phyloP scores from a whole-genome alignment of 768 basidiomycete genomes.

The Lyophyllum atratum region DNA sequence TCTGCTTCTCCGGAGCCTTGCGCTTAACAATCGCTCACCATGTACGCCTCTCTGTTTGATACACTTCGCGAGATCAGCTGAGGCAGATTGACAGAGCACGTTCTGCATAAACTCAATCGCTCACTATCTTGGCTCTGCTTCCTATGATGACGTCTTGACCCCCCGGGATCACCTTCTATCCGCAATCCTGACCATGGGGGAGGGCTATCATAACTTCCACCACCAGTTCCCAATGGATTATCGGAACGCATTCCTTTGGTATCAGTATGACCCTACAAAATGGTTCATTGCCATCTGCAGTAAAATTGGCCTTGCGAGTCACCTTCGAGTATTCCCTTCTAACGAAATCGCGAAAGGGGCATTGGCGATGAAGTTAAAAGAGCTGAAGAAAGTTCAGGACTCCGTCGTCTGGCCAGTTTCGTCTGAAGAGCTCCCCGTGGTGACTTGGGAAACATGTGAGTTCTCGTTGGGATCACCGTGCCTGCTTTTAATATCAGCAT shows the following conservation, averaged over 20 bases:
- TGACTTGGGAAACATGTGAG: constrained; percentile 83
- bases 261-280: constrained; percentile 92
- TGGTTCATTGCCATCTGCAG: constrained; percentile 85
- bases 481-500: background rate
- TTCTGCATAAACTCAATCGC: constrained; percentile 91
- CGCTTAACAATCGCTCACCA: constrained; percentile 81
- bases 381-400: constrained; percentile 65
- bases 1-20: constrained; percentile 73
- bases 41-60: constrained; percentile 43
- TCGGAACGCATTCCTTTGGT: constrained; percentile 77
- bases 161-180: constrained; percentile 82
- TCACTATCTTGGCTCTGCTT: constrained; percentile 78
- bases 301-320: constrained; percentile 68
- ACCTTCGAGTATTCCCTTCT: constrained; percentile 83
- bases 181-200: constrained; percentile 82
- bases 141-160: constrained; percentile 80
- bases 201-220: constrained; percentile 91
- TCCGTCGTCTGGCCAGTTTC: constrained; percentile 60
- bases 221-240: constrained; percentile 91
- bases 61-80: constrained; percentile 3
- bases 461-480: constrained; percentile 8
- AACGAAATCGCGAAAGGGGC: constrained; percentile 87
- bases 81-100: constrained; percentile 53
- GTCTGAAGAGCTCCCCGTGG: constrained; percentile 65
- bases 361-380: constrained; percentile 82